Evolutionary conservation across 2,329 filamentous ascomycete species (phyloP).

Genomic region (Sporothrix euskadiensis): DNA sequence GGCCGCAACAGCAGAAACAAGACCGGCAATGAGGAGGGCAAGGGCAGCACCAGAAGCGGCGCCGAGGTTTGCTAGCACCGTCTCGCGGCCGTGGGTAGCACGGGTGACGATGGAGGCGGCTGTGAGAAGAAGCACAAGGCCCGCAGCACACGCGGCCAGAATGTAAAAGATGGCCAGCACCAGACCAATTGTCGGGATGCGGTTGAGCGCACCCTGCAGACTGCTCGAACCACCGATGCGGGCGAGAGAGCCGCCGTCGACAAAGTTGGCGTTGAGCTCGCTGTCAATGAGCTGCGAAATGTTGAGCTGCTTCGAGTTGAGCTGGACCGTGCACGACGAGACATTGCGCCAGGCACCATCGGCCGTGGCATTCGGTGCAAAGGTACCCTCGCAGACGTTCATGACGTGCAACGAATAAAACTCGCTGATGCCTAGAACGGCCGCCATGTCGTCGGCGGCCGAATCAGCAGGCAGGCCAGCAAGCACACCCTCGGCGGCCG

Average conservation of each 20-base stretch:
- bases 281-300: constrained; percentile 50
- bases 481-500: constrained; percentile 33
- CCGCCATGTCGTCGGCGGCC: constrained; percentile 35
- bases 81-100: constrained; percentile 28
- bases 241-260: constrained; percentile 47
- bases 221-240: constrained; percentile 49
- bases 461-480: constrained; percentile 33
- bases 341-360: constrained; percentile 35
- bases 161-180: constrained; percentile 53
- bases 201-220: constrained; percentile 51
- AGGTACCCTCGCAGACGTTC: constrained; percentile 39
- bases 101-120: constrained; percentile 39
- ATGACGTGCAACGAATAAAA: constrained; percentile 41
- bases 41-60: constrained; percentile 42
- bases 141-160: constrained; percentile 46
- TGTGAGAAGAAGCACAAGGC: constrained; percentile 48
- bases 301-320: constrained; percentile 40
- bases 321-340: constrained; percentile 35
- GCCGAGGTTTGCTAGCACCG: constrained; percentile 43
- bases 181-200: constrained; percentile 52
- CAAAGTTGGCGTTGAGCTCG: constrained; percentile 47
- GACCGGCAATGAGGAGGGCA: constrained; percentile 30
- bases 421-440: constrained; percentile 39
- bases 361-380: constrained; percentile 35
- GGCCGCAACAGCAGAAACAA: constrained; percentile 29